These are phyloP conservation scores for Rhododendron mucronatum DNA, from an alignment of 148 eudicot genomes.

Conservation along the genomic window DNA sequence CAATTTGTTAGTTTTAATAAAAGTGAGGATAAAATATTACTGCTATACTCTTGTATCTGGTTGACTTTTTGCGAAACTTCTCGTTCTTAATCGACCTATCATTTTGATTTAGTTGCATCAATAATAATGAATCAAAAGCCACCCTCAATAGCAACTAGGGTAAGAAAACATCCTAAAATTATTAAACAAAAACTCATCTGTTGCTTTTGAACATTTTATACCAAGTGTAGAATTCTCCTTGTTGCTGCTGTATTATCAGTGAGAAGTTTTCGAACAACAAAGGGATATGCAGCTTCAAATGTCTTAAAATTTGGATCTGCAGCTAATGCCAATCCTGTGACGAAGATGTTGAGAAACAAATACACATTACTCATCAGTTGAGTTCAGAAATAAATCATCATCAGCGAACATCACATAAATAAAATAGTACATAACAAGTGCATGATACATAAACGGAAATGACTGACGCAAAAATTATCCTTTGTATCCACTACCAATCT, in stretches of 20 bases:
- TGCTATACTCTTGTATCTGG: neutral
- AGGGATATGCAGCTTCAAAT: constrained; percentile 95
- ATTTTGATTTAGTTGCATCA: neutral
- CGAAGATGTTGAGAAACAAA: constrained; percentile 4
- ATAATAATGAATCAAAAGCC: neutral
- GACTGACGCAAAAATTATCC: neutral
- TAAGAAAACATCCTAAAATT: constrained; percentile 6
- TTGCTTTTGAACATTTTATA: constrained; percentile 17
- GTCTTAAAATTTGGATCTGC: constrained; percentile 83
- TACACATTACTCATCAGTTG: constrained; percentile 3
- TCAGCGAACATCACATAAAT: neutral
- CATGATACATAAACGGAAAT: neutral
- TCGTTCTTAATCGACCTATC: neutral
- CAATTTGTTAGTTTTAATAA: neutral
- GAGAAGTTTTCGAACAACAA: constrained; percentile 87
- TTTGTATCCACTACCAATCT: neutral
- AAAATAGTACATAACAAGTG: neutral
- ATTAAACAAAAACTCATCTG: neutral
- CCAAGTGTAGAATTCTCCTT: constrained; percentile 78
- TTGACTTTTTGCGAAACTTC: neutral
- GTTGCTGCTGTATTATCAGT: constrained; percentile 80
- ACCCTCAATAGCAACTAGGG: neutral
- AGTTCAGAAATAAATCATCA: constrained; percentile 2
- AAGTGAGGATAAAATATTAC: neutral
- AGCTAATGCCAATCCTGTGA: constrained; percentile 81